phyloP scores from a whole-genome alignment of 192 early-diverging fungal species.

The Chytriomyces hyalinus region DNA sequence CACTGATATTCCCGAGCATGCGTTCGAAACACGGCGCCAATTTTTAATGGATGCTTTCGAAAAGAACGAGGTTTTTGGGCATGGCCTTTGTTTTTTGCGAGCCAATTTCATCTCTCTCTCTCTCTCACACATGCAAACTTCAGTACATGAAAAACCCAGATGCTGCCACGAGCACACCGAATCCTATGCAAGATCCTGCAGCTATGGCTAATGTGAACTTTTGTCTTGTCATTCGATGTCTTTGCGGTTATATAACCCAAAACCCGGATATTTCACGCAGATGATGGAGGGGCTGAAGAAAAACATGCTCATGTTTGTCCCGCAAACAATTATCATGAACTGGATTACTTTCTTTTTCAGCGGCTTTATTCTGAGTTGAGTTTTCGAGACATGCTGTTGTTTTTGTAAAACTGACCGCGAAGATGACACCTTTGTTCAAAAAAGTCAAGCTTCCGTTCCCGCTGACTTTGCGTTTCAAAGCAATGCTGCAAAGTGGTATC shows the following conservation, averaged over 20 bases:
- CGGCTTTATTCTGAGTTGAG: slow-evolving; percentile 91
- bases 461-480: slow-evolving; percentile 93
- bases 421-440: neutral
- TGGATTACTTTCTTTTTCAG: slow-evolving; percentile 99
- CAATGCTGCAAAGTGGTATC: slow-evolving; percentile 96
- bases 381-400: neutral
- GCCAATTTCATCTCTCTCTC: too few species aligned
- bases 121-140: too few species aligned
- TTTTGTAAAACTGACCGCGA: neutral
- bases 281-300: slow-evolving; percentile 99
- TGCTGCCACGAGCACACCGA: slow-evolving; percentile 60
- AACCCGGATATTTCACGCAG: slow-evolving; percentile 5
- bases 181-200: slow-evolving; percentile 91
- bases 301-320: slow-evolving; percentile 96
- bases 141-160: slow-evolving; percentile 85
- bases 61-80: slow-evolving; percentile 51
- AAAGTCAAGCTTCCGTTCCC: slow-evolving; percentile 96
- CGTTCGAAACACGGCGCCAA: slow-evolving; percentile 74
- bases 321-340: slow-evolving; percentile 97
- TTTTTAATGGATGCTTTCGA: slow-evolving; percentile 69
- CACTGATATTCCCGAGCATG: slow-evolving; percentile 68
- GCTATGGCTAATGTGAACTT: slow-evolving; percentile 73
- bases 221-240: too few species aligned
- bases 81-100: too few species aligned
- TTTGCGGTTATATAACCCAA: too few species aligned